Percentiles rank a stretch among this genome's conserved stretches.
phyloP scores from a whole-genome alignment of 805 yeast genomes.

The Saturnispora quitensis region DNA sequence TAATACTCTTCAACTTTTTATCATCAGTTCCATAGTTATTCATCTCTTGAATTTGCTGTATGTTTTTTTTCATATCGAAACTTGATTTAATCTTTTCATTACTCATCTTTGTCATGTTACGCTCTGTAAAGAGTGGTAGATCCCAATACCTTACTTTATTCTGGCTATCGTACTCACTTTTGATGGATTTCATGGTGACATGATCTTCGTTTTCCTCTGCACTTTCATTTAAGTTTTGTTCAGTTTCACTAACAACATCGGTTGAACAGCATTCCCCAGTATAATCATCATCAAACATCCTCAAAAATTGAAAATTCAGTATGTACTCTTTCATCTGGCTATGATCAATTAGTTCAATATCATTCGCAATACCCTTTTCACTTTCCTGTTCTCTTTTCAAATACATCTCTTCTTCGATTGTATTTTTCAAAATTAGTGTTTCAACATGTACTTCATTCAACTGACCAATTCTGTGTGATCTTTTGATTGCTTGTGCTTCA shows the following conservation, averaged over 20 bases:
- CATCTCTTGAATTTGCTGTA: slow-evolving; percentile 10
- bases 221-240: not conserved
- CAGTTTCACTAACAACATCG: slow-evolving; percentile 14
- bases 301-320: slow-evolving; percentile 39
- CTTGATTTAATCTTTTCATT: slow-evolving; percentile 11
- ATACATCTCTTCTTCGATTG: slow-evolving; percentile 64
- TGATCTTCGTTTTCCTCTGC: slow-evolving; percentile 15
- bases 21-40: not conserved
- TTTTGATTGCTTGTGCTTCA: slow-evolving; percentile 69
- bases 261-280: slow-evolving; percentile 10
- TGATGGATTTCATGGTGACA: slow-evolving; percentile 10
- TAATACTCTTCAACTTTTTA: slow-evolving; percentile 1
- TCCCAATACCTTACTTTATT: slow-evolving; percentile 24
- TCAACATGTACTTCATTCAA: slow-evolving; percentile 56
- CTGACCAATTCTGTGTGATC: slow-evolving; percentile 74
- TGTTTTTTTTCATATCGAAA: slow-evolving; percentile 5
- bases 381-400: slow-evolving; percentile 22
- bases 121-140: slow-evolving; percentile 29
- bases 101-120: slow-evolving; percentile 21
- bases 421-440: slow-evolving; percentile 50
- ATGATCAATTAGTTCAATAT: slow-evolving; percentile 46
- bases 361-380: slow-evolving; percentile 15
- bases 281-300: slow-evolving; percentile 30
- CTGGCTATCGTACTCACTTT: slow-evolving; percentile 12
- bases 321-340: slow-evolving; percentile 48